Evolutionary conservation across 805 yeast species (phyloP), one percentile per base, ranked within the genome.

Genomic region (Yueomyces sp.): DNA sequence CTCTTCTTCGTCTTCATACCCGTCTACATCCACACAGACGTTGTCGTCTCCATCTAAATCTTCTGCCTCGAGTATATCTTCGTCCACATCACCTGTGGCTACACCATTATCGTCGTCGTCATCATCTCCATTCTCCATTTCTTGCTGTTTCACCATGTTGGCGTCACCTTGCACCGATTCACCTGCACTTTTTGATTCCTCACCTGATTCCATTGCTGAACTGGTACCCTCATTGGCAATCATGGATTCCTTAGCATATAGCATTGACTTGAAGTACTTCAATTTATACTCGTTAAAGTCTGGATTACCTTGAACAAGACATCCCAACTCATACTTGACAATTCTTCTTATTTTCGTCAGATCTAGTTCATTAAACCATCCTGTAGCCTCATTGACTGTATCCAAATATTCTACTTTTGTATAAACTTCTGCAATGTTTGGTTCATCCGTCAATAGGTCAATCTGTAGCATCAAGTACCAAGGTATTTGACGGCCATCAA

Each of bases 401-500:
- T 80, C 82, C 40, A 73, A 73, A 45, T 73, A 74, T 46, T 77
- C 79, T 27, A 76, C 72, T 8, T 60, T 59, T 0, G 64, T 63
- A 31, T 66, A 65, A 2, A 74, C 45, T 7, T 58, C 62, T 19
- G 70, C 61, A 7, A 88, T 67, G 49, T 79, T 80, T 7, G 77
- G 74, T 43, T 62, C 66, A 54, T 85, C 94, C 4, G 71, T 59
- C 4, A 92, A 66, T 55, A 90, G 88, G 30, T 87, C 88, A 6
- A 92, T 65, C 55, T 86, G 95, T 52, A 82, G 78, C 47, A 81
- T 74, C 7, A 85, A 74, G 4, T 85, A 73, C 44, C 71, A 65
- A 0, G 96, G 94, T 26, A 83, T 56, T 38, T 69, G 72, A 3
- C 63, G 64, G 4, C 96, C 97, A 47, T 81, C 79, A 62, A 88